phyloP scores from a whole-genome alignment of 805 yeast genomes.

The Pichia manshurica region DNA sequence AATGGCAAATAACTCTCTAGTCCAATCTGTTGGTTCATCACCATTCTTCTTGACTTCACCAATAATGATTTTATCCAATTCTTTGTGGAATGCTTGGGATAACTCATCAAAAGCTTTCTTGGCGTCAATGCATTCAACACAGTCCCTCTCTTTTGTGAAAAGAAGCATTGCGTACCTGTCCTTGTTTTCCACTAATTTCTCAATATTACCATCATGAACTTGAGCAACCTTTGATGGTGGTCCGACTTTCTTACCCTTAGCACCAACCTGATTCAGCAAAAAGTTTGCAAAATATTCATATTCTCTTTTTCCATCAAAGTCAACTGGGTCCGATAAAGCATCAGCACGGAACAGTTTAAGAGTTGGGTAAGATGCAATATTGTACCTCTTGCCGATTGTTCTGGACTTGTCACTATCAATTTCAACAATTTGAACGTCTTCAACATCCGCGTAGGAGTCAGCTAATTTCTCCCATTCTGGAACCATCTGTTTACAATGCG shows the following conservation, averaged over 20 bases:
- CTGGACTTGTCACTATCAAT: slow-evolving; percentile 58
- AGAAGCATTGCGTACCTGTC: slow-evolving; percentile 45
- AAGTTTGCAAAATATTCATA: slow-evolving; percentile 46
- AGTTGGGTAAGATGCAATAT: slow-evolving; percentile 62
- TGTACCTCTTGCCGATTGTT: slow-evolving; percentile 43
- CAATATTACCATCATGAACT: slow-evolving; percentile 26
- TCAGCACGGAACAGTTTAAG: slow-evolving; percentile 52
- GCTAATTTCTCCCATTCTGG: slow-evolving; percentile 40
- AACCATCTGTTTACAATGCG: slow-evolving; percentile 55
- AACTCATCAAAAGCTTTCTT: slow-evolving; percentile 45
- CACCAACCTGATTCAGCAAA: slow-evolving; percentile 35
- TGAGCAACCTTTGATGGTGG: slow-evolving; percentile 22
- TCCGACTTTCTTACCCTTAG: slow-evolving; percentile 17
- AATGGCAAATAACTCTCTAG: slow-evolving; percentile 39
- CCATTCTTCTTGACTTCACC: slow-evolving; percentile 45
- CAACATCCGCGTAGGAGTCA: slow-evolving; percentile 17
- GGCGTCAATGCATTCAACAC: slow-evolving; percentile 50
- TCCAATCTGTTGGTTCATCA: slow-evolving; percentile 37
- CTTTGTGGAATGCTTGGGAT: slow-evolving; percentile 41
- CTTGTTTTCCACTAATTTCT: slow-evolving; percentile 24
- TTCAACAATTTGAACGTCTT: slow-evolving; percentile 33
- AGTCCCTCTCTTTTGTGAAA: slow-evolving; percentile 37
- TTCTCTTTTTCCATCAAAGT: slow-evolving; percentile 50
- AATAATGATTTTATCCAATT: slow-evolving; percentile 35
- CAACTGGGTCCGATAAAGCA: slow-evolving; percentile 41